phyloP scores from a whole-genome alignment of 208 protist species.

The Leishmania guyanensis region DNA sequence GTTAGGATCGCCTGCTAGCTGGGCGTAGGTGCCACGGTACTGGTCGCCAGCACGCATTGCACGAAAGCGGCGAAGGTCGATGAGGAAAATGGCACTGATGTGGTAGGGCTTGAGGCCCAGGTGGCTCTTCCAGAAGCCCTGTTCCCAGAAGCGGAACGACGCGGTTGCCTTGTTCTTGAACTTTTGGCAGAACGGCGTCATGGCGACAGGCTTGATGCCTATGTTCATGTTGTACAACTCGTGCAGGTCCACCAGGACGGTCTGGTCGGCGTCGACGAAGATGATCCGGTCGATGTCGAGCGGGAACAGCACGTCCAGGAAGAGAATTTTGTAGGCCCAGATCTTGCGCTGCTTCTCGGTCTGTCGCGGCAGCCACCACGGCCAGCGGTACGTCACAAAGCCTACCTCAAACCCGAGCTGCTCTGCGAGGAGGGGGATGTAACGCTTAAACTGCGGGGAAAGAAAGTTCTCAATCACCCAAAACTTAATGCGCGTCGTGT shows the following conservation, averaged over 20 bases:
- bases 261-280: constrained; percentile 99
- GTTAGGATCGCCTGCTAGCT: constrained; percentile 91
- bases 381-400: constrained; percentile 99
- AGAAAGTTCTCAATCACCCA: constrained; percentile 99
- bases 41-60: constrained; percentile 91
- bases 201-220: constrained; percentile 91
- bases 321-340: constrained; percentile 99
- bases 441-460: constrained; percentile 96
- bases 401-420: constrained; percentile 94
- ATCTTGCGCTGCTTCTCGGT: constrained; percentile 98
- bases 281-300: constrained; percentile 96
- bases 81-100: constrained; percentile 98
- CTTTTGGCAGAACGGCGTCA: constrained; percentile 97
- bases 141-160: constrained; percentile 92
- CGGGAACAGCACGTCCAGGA: constrained; percentile 99
- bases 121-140: constrained; percentile 96
- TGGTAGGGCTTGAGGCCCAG: constrained; percentile 96
- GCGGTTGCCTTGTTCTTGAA: constrained; percentile 90
- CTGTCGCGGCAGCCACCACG: constrained; percentile 95
- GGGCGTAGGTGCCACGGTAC: constrained; percentile 92
- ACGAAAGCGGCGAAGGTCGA: constrained; percentile 93
- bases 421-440: constrained; percentile 87
- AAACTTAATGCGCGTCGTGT: constrained; percentile 97
- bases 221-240: constrained; percentile 98
- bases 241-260: constrained; percentile 70